phyloP scores from a whole-genome alignment of 768 basidiomycete genomes.

The Trametes cingulata region DNA sequence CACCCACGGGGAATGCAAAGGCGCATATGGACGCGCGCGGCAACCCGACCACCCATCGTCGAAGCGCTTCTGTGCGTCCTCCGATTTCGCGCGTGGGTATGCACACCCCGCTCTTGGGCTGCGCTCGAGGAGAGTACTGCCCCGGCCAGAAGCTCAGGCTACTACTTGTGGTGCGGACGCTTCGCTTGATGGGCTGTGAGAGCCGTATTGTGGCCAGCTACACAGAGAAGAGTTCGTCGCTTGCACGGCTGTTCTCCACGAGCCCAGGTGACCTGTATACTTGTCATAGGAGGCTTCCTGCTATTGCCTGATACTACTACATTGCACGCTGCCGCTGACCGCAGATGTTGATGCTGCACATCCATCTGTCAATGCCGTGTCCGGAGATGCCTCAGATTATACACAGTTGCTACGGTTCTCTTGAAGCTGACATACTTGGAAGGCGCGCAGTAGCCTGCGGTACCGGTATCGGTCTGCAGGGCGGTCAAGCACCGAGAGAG shows the following conservation, averaged over 20 bases:
- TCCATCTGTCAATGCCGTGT: slow-evolving; percentile 4
- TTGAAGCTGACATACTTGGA: not conserved
- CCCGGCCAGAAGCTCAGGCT: too few relatives aligned
- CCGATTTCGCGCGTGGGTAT: not conserved
- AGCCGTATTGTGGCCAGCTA: not conserved
- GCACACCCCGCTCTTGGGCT: not conserved
- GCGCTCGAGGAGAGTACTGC: not conserved
- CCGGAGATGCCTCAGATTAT: not conserved
- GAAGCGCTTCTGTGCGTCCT: not conserved
- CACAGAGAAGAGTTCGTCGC: not conserved
- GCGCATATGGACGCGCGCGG: not conserved
- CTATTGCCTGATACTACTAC: not conserved
- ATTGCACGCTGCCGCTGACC: not conserved
- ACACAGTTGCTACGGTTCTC: not conserved
- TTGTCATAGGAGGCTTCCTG: not conserved
- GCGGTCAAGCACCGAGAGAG: not conserved
- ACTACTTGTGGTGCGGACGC: too few relatives aligned
- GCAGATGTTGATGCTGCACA: not conserved
- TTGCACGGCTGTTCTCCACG: too few relatives aligned
- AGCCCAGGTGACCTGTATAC: not conserved
- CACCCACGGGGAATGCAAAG: not conserved
- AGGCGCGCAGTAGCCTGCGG: not conserved
- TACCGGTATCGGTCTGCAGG: not conserved
- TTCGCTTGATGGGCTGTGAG: not conserved
- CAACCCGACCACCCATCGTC: not conserved